phyloP scores from a whole-genome alignment of 108 stramenopile species.

The Phaeodactylum tricornutum region DNA sequence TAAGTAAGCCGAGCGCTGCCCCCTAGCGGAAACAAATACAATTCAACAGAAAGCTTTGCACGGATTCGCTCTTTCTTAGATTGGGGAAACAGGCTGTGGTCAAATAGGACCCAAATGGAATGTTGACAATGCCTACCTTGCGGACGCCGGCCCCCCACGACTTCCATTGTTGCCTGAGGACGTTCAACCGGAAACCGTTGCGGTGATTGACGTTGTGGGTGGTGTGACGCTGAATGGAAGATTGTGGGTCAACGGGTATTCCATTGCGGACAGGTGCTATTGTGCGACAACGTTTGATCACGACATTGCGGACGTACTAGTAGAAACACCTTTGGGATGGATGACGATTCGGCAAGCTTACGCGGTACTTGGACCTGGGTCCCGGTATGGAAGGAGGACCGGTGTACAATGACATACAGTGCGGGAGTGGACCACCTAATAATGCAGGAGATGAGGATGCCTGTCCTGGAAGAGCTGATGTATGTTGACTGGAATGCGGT shows the following conservation, averaged over 20 bases:
- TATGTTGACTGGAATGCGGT: too few relatives aligned
- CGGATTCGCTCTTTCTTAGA: too few relatives aligned
- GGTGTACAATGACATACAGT: conserved; percentile 6
- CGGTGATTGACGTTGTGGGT: too few relatives aligned
- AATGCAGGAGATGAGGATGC: conserved; percentile 8
- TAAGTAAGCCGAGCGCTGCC: too few relatives aligned
- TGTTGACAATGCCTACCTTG: conserved; percentile 4
- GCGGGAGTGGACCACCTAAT: conserved; percentile 6
- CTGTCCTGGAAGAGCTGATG: conserved; percentile 7
- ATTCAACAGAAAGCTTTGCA: too few relatives aligned
- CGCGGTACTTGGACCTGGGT: background rate
- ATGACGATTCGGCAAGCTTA: background rate
- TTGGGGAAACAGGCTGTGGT: conserved; percentile 6
- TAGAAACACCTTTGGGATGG: background rate
- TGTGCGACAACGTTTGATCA: conserved; percentile 3
- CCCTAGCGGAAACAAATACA: too few relatives aligned
- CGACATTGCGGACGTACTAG: background rate
- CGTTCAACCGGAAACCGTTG: too few relatives aligned
- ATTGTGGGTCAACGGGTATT: too few relatives aligned
- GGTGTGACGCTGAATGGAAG: too few relatives aligned
- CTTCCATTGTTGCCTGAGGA: too few relatives aligned
- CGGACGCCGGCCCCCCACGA: too few relatives aligned
- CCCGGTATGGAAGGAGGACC: conserved; percentile 2
- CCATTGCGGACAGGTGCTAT: too few relatives aligned
- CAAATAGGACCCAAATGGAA: conserved; percentile 12